Evolutionary conservation across 352 stramenopile genomes (phyloP), one percentile per base, ranked within the genome.

Genomic region (Phytophthora sp.): DNA sequence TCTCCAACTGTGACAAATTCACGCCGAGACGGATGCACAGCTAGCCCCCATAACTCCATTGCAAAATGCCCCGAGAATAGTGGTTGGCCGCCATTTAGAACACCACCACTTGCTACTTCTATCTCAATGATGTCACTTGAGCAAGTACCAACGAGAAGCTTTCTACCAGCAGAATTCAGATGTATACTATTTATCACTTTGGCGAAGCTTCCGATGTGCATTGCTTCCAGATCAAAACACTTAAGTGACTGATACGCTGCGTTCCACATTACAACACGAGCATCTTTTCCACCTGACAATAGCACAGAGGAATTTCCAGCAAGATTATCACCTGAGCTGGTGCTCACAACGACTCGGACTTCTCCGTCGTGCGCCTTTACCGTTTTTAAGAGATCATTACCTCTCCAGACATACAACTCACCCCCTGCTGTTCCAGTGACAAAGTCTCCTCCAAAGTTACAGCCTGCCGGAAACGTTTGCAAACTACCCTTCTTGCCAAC

Each of bases 81-180:
- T 2, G 71, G 73, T 1, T 78, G 75, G 0, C 66, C 73, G 23
- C 51, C 63, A 31, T 80, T 60, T 0, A 82, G 46, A 17, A 88
- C 60, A 17, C 68, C 59, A 0, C 68, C 79, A 9, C 55, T 80
- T 11, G 66, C 32, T 5, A 79, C 69, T 20, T 89, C 72, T 1
- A 90, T 53, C 54, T 91, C 91, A 27, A 95, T 83, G 15, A 98
- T 95, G 31, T 98, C 88, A 52, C 91, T 96, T 15, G 82, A 94
- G 39, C 66, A 77, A 12, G 92, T 98, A 1, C 90, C 91, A 5
- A 98, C 46, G n/a, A 98, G 66, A 10, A 85, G 56, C 48, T 67
- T 89, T 54, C 72, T 66, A 24, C 70, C 66, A 18, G 72, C 86
- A 21, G 21, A 54, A 37, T 59, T 84, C 18, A 89, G 30, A 55